Evolutionary conservation across 2,329 filamentous ascomycete species (phyloP), one percentile per base, ranked within the genome.

Genomic region (Sporothrix humicola): DNA sequence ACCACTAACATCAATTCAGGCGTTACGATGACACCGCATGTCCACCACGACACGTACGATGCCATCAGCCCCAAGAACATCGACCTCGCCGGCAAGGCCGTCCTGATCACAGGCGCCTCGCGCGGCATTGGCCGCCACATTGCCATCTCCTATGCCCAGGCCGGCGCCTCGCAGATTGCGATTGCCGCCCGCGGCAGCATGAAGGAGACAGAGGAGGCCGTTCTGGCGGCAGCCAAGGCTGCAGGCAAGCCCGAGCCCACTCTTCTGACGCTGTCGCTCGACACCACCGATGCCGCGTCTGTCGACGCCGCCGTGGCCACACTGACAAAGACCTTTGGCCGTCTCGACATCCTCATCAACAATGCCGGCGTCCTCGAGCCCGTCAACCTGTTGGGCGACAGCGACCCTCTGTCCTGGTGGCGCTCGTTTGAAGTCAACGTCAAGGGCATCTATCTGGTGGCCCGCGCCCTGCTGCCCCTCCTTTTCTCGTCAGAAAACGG

Each of bases 401-500:
- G 68, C 37, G 68, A 73, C n/a, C 72, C 74, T 23, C 44, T 31
- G 20, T 42, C 44, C 10, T 75, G 74, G 74, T 75, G 74, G 74
- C 46, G n/a, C 15, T 37, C 68, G 0, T 69, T 73, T 26, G 69
- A 72, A 37, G 56, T 73, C 61, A 75, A 75, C 23, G 15, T 75
- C 42, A 52, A 69, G 26, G 74, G 74, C 61, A 54, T 63, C 17
- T 73, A 73, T 48, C 69, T 73, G 3, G 56, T 65, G 12, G 69
- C 59, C 23, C 59, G 63, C 17, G 61, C 63, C 3, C 26, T 75
- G 13, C 20, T 75, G 68, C 73, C 73, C 12, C 63, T 74, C 50
- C 59, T 73, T 31, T 70, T 75, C 8, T 8, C 52, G 1, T 84
- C 84, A 12, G 31, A 26, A 13, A 8, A 15, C 10, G 20, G 31